Percentiles rank a stretch among this genome's conserved stretches.
Evolutionary conservation across 1,284 basidiomycete genomes (phyloP).

Genomic region (Pyrrhoderma lamaoense): DNA sequence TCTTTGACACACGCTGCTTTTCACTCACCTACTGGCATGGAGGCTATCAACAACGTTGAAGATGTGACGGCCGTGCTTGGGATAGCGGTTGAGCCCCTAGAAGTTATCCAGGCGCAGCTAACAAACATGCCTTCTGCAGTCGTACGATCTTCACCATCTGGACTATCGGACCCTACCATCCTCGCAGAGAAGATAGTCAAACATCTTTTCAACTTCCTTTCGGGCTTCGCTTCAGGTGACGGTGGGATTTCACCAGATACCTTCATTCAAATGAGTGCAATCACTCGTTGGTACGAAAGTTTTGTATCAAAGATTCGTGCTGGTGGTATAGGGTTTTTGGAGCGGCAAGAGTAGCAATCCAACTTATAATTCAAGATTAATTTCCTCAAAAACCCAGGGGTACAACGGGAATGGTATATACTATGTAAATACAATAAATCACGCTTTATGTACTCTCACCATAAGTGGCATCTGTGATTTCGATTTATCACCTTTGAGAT

Average conservation of each 20-base stretch:
- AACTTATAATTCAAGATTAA: not conserved
- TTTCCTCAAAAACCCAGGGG: too few species aligned
- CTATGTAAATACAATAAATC: too few species aligned
- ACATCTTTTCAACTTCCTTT: slow-evolving; percentile 79
- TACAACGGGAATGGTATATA: too few species aligned
- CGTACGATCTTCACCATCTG: slow-evolving; percentile 14
- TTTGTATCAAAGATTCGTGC: slow-evolving; percentile 69
- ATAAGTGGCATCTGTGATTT: slow-evolving; percentile 23
- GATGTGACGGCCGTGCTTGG: slow-evolving; percentile 63
- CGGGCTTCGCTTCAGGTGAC: slow-evolving; percentile 58
- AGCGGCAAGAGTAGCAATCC: slow-evolving; percentile 44
- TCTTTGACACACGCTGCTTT: slow-evolving; percentile 48
- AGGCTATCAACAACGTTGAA: slow-evolving; percentile 1
- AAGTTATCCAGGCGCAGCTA: slow-evolving; percentile 49
- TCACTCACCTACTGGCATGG: slow-evolving; percentile 29
- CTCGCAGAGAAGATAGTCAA: slow-evolving; percentile 64
- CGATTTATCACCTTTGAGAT: slow-evolving; percentile 19
- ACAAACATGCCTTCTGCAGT: slow-evolving; percentile 36
- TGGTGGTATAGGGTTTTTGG: slow-evolving; percentile 69
- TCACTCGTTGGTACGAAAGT: slow-evolving; percentile 78
- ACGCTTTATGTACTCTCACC: slow-evolving; percentile 14
- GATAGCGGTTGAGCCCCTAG: slow-evolving; percentile 61
- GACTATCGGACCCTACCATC: slow-evolving; percentile 30
- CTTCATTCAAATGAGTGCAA: slow-evolving; percentile 65
- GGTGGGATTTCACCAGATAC: slow-evolving; percentile 50